Evolutionary conservation across 2,329 filamentous ascomycete genomes (phyloP).

Genomic region (Zymoseptoria pseudotritici): DNA sequence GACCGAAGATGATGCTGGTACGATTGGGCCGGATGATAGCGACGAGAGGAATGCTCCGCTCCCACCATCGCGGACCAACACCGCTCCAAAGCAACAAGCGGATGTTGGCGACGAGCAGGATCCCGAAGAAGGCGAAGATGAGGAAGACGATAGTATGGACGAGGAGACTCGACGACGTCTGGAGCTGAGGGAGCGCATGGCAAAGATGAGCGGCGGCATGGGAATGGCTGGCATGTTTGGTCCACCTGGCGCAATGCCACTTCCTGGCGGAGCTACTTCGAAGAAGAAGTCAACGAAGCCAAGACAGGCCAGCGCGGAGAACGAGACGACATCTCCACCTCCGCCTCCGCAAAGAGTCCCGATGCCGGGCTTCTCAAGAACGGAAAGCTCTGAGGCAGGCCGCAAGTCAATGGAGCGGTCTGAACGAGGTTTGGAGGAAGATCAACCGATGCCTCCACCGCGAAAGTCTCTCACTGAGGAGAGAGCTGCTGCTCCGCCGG

Average conservation of each 20-base stretch:
- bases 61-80: conserved; percentile 35
- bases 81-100: conserved; percentile 32
- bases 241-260: conserved; percentile 58
- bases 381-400: conserved; percentile 43
- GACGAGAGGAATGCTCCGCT: conserved; percentile 50
- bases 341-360: conserved; percentile 37
- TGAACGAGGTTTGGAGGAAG: conserved; percentile 42
- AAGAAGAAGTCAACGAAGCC: conserved; percentile 43
- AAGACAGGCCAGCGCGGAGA: conserved; percentile 32
- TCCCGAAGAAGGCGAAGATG: conserved; percentile 51
- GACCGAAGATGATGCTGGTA: conserved; percentile 54
- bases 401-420: conserved; percentile 39
- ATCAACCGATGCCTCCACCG: conserved; percentile 36
- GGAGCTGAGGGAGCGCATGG: conserved; percentile 90
- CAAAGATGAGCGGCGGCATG: conserved; percentile 97
- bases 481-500: conserved; percentile 33
- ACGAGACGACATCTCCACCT: conserved; percentile 15
- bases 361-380: conserved; percentile 53
- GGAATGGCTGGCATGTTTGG: conserved; percentile 94
- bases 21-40: conserved; percentile 64
- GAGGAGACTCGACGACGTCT: conserved; percentile 78
- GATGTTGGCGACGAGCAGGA: conserved; percentile 46
- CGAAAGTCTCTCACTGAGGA: conserved; percentile 33
- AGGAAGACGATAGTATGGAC: conserved; percentile 78
- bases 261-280: conserved; percentile 42